Evolutionary conservation across 106 monocot genomes (phyloP), one percentile per base, ranked within the genome.

Genomic region (Narthecium ossifragum): DNA sequence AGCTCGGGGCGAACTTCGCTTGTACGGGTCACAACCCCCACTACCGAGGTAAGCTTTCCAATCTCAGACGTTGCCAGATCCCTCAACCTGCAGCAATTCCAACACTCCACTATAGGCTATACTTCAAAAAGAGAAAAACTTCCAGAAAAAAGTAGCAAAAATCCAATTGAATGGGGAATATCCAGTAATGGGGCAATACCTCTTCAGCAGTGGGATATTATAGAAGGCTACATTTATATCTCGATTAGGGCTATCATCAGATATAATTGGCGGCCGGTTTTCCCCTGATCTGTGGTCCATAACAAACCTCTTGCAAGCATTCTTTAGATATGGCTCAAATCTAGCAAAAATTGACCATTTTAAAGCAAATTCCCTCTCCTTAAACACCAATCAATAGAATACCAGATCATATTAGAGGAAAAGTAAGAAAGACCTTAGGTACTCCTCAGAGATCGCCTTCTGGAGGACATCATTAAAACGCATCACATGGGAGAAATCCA

Each of bases 1-100:
- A 98, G 84, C 84, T 98, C 98, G 0, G 98, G 98, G n/a, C 98
- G 90, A 23, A 98, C 98, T 67, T 98, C 98, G 50, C 98, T 98
- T 1, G 98, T 98, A 21, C 98, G 70, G 9, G 98, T 98, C 20
- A 98, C 98, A 6, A 98, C 98, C 29, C 98, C 98, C 86, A 85
- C 91, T 48, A 98, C 91, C 8, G 98, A 80, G 9, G 91, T 87
- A 68, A 98, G 65, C 65, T 79, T 98, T 26, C 90, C 98, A 7
- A 98, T 87, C 63, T 98, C 98, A 0, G 81, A 80, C 36, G 98
- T 98, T 0, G 87, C 85, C 52, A 98, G 63, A 32, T 98, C 98
- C 67, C 98, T 84, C 70, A 98, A 65, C 30, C 98, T 98, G 30
- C 34, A 59, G 70, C 0, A 63, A 1, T 12, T 46, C 0, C 0